Evolutionary conservation across 768 basidiomycete genomes (phyloP), one percentile per base, ranked within the genome.

Genomic region (Leucocoprinus birnbaumii): DNA sequence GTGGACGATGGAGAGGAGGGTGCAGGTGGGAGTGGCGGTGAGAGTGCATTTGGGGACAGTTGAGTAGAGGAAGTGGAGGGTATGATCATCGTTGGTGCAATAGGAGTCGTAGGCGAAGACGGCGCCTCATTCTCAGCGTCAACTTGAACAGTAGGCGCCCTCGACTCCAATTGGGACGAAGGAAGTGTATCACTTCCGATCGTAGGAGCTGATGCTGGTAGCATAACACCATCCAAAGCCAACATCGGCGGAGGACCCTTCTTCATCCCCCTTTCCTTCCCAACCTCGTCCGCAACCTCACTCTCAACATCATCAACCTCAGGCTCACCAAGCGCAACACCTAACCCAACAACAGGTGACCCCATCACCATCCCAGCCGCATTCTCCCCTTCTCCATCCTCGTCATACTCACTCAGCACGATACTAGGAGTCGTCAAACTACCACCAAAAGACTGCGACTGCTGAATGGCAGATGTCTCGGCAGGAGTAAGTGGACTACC

Each of bases 81-180:
- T 21, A 55, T 19, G n/a, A 26, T 16, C 2, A 27, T 8, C 2
- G 48, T 47, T 14, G 46, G 40, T 22, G 47, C 54, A 13, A 48
- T 38, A 5, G 47, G 54, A 16, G 54, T 55, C n/a, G 47, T 48
- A 21, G 47, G 54, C 13, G 54, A 55, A 16, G 54, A 48, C 25
- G 54, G 47, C 3, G 25, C n/a, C 18, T 34, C 10, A 31, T 31
- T 11, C 6, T 31, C 31, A 31, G 11, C 31, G 11, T 31, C 31
- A 31, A 31, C 11, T 5, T 31, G 31, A 31, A 31, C 31, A 31
- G 11, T 31, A 11, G 31, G 31, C 31, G 11, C 31, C 11, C 11
- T 31, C 31, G 31, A 11, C 31, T 31, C 31, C 31, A 31, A 31
- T 11, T 31, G 31, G 6, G 31, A 31, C 5, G 31, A 31, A 31